These are phyloP conservation scores for Aspergillus costaricaensis DNA, from an alignment of 2,329 filamentous ascomycete genomes.

Conservation along the genomic window DNA sequence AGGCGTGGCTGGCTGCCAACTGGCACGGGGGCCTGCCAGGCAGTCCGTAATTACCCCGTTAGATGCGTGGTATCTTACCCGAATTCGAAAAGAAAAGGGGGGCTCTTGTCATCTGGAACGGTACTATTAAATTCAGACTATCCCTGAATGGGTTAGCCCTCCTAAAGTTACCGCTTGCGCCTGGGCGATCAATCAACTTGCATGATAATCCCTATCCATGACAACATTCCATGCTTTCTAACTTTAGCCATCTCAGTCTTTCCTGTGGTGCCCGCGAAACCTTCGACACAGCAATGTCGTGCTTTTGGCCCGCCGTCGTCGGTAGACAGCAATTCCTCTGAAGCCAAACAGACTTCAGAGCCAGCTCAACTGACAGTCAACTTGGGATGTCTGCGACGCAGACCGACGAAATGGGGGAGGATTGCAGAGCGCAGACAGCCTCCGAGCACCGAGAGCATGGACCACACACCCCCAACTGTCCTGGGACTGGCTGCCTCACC, in stretches of 20 bases:
- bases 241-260: neutral
- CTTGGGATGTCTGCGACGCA: neutral
- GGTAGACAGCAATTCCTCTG: neutral
- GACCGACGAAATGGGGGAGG: neutral
- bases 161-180: slow-evolving; percentile 1
- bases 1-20: neutral
- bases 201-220: slow-evolving; percentile 8
- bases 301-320: neutral
- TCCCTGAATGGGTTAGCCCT: neutral
- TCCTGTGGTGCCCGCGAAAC: neutral
- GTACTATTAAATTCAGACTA: neutral
- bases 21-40: neutral
- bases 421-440: neutral
- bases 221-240: slow-evolving; percentile 9
- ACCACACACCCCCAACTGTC: slow-evolving; percentile 19
- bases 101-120: slow-evolving; percentile 1
- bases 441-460: slow-evolving; percentile 13
- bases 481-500: slow-evolving; percentile 26
- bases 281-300: neutral
- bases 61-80: neutral
- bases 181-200: slow-evolving; percentile 11
- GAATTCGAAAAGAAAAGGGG: neutral
- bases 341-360: neutral
- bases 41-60: neutral
- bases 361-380: neutral